Conservation (phyloP, 306 rosid genomes). For the Cucurbita pepo region DNA sequence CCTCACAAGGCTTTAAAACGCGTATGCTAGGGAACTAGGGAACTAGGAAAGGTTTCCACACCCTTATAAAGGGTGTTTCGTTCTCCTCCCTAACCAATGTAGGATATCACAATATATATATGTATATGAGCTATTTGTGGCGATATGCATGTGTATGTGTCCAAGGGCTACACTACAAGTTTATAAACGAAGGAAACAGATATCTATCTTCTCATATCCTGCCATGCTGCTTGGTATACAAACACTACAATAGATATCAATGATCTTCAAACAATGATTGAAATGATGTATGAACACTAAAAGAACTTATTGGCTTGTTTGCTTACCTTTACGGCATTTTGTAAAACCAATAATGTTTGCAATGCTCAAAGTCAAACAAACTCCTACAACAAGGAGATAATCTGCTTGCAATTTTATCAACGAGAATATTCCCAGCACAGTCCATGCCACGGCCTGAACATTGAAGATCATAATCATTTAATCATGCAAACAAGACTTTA, state of each 20-base stretch:
- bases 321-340: conserved; percentile 83
- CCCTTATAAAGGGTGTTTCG: too few relatives aligned
- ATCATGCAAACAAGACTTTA: background rate
- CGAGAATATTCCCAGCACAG: conserved; percentile 74
- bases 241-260: background rate
- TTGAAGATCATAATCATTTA: too few relatives aligned
- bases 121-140: background rate
- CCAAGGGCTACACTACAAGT: background rate
- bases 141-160: background rate
- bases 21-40: too few relatives aligned
- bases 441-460: conserved; percentile 61
- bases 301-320: background rate
- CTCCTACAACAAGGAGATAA: conserved; percentile 89
- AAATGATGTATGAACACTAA: background rate
- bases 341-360: conserved; percentile 96
- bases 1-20: too few relatives aligned
- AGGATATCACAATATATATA: background rate
- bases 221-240: background rate
- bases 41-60: too few relatives aligned
- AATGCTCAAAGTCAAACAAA: conserved; percentile 82
- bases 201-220: background rate
- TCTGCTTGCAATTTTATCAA: conserved; percentile 95
- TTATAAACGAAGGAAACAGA: background rate
- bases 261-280: background rate
- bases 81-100: too few relatives aligned